These are phyloP conservation scores for Austroboletus niveus DNA, from an alignment of 1,284 basidiomycete genomes.

Conservation along the genomic window DNA sequence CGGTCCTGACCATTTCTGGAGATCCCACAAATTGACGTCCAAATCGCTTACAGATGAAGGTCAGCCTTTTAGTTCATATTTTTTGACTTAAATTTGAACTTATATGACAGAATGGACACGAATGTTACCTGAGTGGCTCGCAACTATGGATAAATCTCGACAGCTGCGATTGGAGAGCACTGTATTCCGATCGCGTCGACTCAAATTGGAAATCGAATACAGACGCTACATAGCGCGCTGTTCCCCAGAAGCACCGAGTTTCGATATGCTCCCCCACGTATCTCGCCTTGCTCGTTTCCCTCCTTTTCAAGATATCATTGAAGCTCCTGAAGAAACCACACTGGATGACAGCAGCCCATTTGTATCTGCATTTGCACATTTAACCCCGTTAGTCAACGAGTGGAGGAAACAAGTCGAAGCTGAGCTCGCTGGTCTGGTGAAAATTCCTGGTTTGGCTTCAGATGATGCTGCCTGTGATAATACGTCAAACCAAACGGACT, in stretches of 20 bases:
- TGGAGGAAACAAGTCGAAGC: slow-evolving; percentile 16
- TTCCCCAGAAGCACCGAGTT: slow-evolving; percentile 2
- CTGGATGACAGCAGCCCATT: slow-evolving; percentile 5
- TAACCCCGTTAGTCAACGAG: slow-evolving; percentile 16
- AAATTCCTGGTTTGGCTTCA: slow-evolving; percentile 1
- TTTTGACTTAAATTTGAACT: slow-evolving; percentile 2
- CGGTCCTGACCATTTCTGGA: too few relatives aligned
- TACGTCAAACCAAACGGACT: too few relatives aligned
- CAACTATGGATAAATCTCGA: slow-evolving; percentile 11
- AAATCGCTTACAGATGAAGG: slow-evolving; percentile 16
- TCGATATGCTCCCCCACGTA: slow-evolving; percentile 21
- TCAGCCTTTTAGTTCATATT: slow-evolving; percentile 1
- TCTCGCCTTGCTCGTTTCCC: slow-evolving; percentile 14
- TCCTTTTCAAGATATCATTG: slow-evolving; percentile 17
- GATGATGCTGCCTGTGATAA: background rate
- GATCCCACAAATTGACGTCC: slow-evolving; percentile 6
- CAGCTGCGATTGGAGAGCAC: background rate
- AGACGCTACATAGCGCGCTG: background rate
- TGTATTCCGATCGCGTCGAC: background rate
- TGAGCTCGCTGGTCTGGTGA: slow-evolving; percentile 15
- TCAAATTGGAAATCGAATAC: background rate
- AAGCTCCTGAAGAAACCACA: slow-evolving; percentile 2
- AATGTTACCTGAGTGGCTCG: slow-evolving; percentile 5
- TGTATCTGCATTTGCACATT: slow-evolving; percentile 16
- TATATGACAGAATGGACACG: slow-evolving; percentile 13